A percentile compares a stretch with the other conserved stretches of the same genome.
Conservation (phyloP, 1,139 yeast species). For the Sugiyamaella castrensis region DNA sequence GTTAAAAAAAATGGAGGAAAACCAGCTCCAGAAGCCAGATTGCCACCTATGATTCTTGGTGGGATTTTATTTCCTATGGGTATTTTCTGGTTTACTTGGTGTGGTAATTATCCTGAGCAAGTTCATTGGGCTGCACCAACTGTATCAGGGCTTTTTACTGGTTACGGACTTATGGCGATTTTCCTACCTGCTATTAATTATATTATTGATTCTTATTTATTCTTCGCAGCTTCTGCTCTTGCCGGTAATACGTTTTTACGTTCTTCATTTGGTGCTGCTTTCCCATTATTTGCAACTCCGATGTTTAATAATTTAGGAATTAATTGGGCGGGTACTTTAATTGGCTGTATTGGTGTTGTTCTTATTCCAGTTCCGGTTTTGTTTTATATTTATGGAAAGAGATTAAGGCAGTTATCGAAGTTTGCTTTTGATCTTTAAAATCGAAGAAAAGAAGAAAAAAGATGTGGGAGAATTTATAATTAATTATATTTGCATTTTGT, state of each 20-base stretch:
- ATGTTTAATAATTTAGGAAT: constrained; percentile 72
- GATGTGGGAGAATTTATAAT: not conserved
- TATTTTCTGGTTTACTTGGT: constrained; percentile 79
- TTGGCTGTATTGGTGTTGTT: constrained; percentile 61
- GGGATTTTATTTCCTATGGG: constrained; percentile 71
- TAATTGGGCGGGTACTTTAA: constrained; percentile 76
- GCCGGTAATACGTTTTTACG: constrained; percentile 88
- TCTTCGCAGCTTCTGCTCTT: constrained; percentile 82
- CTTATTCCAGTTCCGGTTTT: constrained; percentile 71
- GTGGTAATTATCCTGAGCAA: constrained; percentile 62
- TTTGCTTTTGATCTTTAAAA: constrained; percentile 43
- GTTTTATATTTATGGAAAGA: constrained; percentile 61
- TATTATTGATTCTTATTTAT: constrained; percentile 70
- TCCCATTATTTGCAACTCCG: constrained; percentile 73
- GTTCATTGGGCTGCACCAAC: constrained; percentile 85
- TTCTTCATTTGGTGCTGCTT: constrained; percentile 64
- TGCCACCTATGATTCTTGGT: constrained; percentile 69
- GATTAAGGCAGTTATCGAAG: constrained; percentile 58
- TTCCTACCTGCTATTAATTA: constrained; percentile 76
- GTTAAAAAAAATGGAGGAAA: constrained; percentile 50
- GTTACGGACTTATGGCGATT: constrained; percentile 68
- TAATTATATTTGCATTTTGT: not conserved
- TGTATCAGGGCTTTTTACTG: constrained; percentile 63
- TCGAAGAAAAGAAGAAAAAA: not conserved
- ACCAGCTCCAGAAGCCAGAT: constrained; percentile 74